Evolutionary conservation across 495 filamentous ascomycete genomes (phyloP), one percentile per base, ranked within the genome.

Genomic region (Aspergillus conjunctus): DNA sequence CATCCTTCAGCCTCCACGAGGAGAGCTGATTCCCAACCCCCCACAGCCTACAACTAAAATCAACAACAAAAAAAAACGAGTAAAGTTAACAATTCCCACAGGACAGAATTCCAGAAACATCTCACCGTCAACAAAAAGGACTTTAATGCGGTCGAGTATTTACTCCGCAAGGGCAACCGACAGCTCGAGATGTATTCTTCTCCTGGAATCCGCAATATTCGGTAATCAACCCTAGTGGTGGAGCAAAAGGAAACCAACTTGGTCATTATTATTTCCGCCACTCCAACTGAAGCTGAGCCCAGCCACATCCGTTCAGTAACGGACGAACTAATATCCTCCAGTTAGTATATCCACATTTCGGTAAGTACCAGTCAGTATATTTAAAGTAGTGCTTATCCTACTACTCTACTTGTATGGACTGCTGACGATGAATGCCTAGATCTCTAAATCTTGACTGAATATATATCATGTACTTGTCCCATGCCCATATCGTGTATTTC

Each of bases 171-270:
- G 69, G 94, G 94, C 41, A 81, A 85, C 32, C 84, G 90, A 54
- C 92, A 98, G 73, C 75, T 98, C 22, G 92, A 97, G 54, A 84
- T 87, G 56, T 98, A 95, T 74, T 85, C 88, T 17, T 84, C 87
- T 7, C 87, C 92, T 21, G 90, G 88, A 2, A 91, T 97, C 69
- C 91, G 85, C 68, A 91, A 96, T 72, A 89, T 98, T 61, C 69
- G 67, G 43, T 76, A 66, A 53, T 18, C 20, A 54, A 32, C 22
- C 20, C 31, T 18, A 30, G 45, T 51, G 60, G 46, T 21, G 46
- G 39, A 32, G 9, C 21, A 6, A n/a, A 34, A 46, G 8, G 43
- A n/a, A 32, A 3, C 12, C 14, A n/a, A n/a, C n/a, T n/a, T n/a
- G n/a, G n/a, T n/a, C n/a, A n/a, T n/a, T 31, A 44, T 11, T 18